Evolutionary conservation across 768 basidiomycete genomes (phyloP).

Genomic region (Termitomyces sp.): DNA sequence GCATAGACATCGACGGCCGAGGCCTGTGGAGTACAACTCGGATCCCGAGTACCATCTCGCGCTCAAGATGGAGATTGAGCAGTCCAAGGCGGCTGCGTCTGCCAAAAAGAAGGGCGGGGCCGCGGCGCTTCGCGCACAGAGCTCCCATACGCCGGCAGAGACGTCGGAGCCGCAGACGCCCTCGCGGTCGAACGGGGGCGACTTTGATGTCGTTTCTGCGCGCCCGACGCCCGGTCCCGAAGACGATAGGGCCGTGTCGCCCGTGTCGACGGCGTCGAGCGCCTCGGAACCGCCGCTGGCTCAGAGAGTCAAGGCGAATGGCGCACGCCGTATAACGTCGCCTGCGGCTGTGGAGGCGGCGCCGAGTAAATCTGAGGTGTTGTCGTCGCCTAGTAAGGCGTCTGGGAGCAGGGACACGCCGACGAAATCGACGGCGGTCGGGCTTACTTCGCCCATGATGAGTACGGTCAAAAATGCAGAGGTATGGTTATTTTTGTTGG

Average conservation of each 20-base stretch:
- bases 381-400: conserved; percentile 2
- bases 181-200: conserved; percentile 22
- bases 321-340: conserved; percentile 9
- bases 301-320: conserved; percentile 33
- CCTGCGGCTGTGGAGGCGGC: too few species aligned
- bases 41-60: conserved; percentile 67
- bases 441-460: conserved; percentile 19
- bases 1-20: conserved; percentile 79
- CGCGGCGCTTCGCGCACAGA: conserved; percentile 42
- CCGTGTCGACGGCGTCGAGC: conserved; percentile 70
- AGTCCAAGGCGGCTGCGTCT: conserved; percentile 36
- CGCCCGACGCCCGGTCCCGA: too few species aligned
- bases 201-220: too few species aligned
- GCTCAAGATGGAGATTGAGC: conserved; percentile 50
- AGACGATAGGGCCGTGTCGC: conserved; percentile 63
- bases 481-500: too few species aligned
- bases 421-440: neutral
- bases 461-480: conserved; percentile 22
- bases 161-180: conserved; percentile 54
- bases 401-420: conserved; percentile 1
- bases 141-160: conserved; percentile 31
- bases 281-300: conserved; percentile 72
- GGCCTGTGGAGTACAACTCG: conserved; percentile 76
- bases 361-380: too few species aligned
- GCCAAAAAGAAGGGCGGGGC: conserved; percentile 56